A percentile compares a stretch with the other conserved stretches of the same genome.
Evolutionary conservation across 805 yeast species (phyloP).

Genomic region (Ogataea wickerhamii): DNA sequence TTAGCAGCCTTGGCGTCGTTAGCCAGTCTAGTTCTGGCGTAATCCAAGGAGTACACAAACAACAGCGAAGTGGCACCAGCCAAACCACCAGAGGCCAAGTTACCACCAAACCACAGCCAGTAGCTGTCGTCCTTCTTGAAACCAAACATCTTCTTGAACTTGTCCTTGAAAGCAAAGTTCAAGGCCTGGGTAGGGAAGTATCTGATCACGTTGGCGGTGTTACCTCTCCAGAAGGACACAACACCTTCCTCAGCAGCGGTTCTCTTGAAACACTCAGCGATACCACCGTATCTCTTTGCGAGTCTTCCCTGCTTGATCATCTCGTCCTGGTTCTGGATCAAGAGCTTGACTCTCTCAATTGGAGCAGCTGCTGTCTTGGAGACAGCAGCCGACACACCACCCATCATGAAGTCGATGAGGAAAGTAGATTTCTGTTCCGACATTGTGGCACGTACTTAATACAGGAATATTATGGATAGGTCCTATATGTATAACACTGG

Average conservation of each 20-base stretch:
- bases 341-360: constrained; percentile 93
- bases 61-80: constrained; percentile 96
- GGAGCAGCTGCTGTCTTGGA: constrained; percentile 98
- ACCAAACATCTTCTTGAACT: constrained; percentile 92
- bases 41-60: constrained; percentile 95
- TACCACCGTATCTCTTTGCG: constrained; percentile 83
- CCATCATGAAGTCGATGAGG: constrained; percentile 80
- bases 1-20: constrained; percentile 92
- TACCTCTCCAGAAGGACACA: constrained; percentile 97
- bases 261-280: constrained; percentile 88
- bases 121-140: constrained; percentile 94
- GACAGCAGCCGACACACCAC: constrained; percentile 99
- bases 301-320: constrained; percentile 98
- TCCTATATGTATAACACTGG: constrained; percentile 2
- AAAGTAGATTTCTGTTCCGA: constrained; percentile 43
- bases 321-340: constrained; percentile 97
- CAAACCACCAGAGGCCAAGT: constrained; percentile 97
- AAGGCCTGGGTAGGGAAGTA: constrained; percentile 99
- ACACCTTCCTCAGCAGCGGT: constrained; percentile 93
- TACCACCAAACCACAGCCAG: constrained; percentile 95
- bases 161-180: constrained; percentile 97
- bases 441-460: constrained; percentile 25
- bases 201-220: constrained; percentile 98
- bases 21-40: constrained; percentile 98
- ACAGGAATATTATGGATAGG: constrained; percentile 10